phyloP scores from a whole-genome alignment of 2,329 filamentous ascomycete genomes.

The Amphichorda felina region DNA sequence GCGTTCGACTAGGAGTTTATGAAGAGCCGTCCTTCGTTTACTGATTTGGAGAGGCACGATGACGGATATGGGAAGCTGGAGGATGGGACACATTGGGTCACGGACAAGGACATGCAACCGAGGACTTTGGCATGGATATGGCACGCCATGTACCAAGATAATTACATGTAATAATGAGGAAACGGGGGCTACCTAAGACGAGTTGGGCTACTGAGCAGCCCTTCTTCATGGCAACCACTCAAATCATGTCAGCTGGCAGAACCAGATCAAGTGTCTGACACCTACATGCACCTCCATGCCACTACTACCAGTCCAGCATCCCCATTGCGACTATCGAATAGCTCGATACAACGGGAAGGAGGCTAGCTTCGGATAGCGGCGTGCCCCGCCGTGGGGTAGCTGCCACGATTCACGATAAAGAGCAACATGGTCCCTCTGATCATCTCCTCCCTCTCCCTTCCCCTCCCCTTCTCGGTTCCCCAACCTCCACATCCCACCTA shows the following conservation, averaged over 20 bases:
- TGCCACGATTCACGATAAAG: background rate
- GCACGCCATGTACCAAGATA: constrained; percentile 1
- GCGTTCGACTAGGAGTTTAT: background rate
- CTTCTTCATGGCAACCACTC: background rate
- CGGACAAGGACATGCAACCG: background rate
- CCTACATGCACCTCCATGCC: too few relatives aligned
- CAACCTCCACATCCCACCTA: background rate
- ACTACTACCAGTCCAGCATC: background rate
- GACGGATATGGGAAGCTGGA: too few relatives aligned
- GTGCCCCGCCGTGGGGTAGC: constrained; percentile 2
- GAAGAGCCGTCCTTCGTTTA: too few relatives aligned
- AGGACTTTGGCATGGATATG: background rate
- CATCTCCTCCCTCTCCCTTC: too few relatives aligned
- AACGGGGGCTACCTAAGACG: background rate
- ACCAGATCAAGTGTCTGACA: too few relatives aligned
- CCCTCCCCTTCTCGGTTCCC: background rate
- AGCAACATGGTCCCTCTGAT: background rate
- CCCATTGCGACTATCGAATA: too few relatives aligned
- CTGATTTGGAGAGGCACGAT: too few relatives aligned
- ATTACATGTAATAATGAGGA: background rate
- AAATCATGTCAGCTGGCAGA: background rate
- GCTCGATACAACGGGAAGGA: too few relatives aligned
- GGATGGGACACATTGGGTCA: too few relatives aligned
- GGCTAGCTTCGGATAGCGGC: constrained; percentile 1
- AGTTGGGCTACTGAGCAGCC: background rate